Percentiles rank a stretch among this genome's conserved stretches.
Evolutionary conservation across 2,329 filamentous ascomycete species (phyloP).

Genomic region (Stemphylium vesicarium): DNA sequence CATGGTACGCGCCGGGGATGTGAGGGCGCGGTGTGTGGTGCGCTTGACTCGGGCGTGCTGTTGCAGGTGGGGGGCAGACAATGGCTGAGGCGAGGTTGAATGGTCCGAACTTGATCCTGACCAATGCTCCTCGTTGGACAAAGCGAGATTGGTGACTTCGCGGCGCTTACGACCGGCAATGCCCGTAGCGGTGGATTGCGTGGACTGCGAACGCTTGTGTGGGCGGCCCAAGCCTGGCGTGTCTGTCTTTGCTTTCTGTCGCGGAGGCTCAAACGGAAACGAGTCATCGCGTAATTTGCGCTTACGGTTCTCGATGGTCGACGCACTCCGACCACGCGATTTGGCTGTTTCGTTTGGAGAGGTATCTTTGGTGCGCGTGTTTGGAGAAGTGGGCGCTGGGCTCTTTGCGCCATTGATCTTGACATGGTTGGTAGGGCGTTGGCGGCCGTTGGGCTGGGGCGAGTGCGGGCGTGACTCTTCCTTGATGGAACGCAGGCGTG

Average conservation of each 20-base stretch:
- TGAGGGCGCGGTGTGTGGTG: conserved; percentile 67
- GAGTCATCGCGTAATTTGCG: conserved; percentile 50
- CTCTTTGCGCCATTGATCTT: conserved; percentile 43
- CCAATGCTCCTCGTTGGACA: conserved; percentile 43
- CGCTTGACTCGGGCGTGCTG: conserved; percentile 60
- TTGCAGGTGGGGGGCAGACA: conserved; percentile 34
- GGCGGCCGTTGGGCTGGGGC: conserved; percentile 35
- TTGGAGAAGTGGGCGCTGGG: conserved; percentile 44
- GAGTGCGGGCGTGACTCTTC: conserved; percentile 34
- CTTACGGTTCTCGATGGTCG: conserved; percentile 48
- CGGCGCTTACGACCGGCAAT: conserved; percentile 42
- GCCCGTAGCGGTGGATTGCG: conserved; percentile 42
- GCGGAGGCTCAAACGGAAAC: conserved; percentile 46
- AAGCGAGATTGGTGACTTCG: conserved; percentile 39
- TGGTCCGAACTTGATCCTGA: conserved; percentile 47
- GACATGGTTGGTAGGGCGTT: conserved; percentile 29
- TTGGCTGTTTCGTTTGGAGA: conserved; percentile 37
- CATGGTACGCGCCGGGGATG: conserved; percentile 62
- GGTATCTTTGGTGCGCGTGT: conserved; percentile 44
- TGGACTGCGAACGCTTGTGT: conserved; percentile 49
- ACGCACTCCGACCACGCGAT: conserved; percentile 46
- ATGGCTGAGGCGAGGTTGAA: conserved; percentile 45
- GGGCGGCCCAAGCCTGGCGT: conserved; percentile 42
- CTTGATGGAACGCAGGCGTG: conserved; percentile 35
- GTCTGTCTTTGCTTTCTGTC: conserved; percentile 49